These are phyloP conservation scores for Wickerhamiella azymoides DNA, from an alignment of 805 yeast genomes.

Conservation along the genomic window DNA sequence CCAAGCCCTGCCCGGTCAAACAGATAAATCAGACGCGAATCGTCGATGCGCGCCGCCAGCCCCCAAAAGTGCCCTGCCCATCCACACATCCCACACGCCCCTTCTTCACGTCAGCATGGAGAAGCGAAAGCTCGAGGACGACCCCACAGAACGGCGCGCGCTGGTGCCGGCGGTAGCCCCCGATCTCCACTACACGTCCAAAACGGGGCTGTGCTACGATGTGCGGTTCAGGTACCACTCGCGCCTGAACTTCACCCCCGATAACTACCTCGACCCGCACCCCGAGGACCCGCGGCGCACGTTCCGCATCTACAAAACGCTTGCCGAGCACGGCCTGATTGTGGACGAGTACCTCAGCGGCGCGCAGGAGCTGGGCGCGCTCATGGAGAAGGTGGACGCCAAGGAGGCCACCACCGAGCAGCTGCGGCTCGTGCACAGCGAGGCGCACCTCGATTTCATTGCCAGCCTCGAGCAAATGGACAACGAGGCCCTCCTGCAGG, in stretches of 20 bases:
- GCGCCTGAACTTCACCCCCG: constrained; percentile 78
- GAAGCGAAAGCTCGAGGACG: constrained; percentile 7
- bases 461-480: constrained; percentile 66
- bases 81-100: not conserved
- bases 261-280: constrained; percentile 93
- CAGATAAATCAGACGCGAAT: no score
- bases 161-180: constrained; percentile 5
- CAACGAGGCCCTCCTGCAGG: constrained; percentile 59
- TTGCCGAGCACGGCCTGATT: constrained; percentile 88
- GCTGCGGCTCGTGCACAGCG: constrained; percentile 71
- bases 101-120: constrained; percentile 3
- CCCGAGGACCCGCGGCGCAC: constrained; percentile 98
- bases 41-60: no score
- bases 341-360: constrained; percentile 64
- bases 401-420: constrained; percentile 83
- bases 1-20: no score
- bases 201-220: constrained; percentile 91
- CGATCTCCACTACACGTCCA: constrained; percentile 22
- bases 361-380: constrained; percentile 61
- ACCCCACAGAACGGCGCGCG: not conserved
- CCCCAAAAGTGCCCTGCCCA: no score
- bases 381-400: constrained; percentile 80
- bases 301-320: constrained; percentile 79
- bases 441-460: constrained; percentile 62
- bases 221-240: constrained; percentile 97